Percentiles rank a stretch among this genome's conserved stretches.
phyloP scores from a whole-genome alignment of 306 rosid species.

The Cucurbita pepo region DNA sequence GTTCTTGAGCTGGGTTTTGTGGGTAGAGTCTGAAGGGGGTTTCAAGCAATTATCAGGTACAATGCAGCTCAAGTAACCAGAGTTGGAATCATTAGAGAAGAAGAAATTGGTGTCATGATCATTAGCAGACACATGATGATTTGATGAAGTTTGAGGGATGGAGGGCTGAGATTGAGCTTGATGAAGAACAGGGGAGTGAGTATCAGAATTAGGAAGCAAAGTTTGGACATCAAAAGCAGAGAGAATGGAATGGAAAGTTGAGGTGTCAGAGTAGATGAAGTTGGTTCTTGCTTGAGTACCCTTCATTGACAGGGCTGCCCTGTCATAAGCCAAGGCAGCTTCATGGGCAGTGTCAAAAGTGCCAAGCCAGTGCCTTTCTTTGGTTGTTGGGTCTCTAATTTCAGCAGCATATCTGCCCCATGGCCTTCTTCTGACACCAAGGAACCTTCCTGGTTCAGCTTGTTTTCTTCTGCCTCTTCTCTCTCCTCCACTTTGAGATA shows the following conservation, averaged over 20 bases:
- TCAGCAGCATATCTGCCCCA: constrained; percentile 99
- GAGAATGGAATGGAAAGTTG: constrained; percentile 47
- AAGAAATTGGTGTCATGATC: constrained; percentile 27
- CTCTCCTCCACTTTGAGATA: constrained; percentile 31
- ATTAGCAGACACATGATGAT: background rate
- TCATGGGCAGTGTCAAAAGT: constrained; percentile 99
- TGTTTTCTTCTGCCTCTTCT: constrained; percentile 80
- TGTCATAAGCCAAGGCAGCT: constrained; percentile 99
- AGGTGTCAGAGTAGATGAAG: constrained; percentile 64
- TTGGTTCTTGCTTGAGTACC: constrained; percentile 94
- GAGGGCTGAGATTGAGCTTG: constrained; percentile 14
- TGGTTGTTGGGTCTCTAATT: constrained; percentile 90
- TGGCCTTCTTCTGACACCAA: constrained; percentile 83
- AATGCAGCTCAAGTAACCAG: constrained; percentile 87
- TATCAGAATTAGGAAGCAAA: too few species aligned
- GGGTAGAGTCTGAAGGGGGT: constrained; percentile 25
- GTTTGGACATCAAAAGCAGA: constrained; percentile 41
- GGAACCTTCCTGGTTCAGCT: constrained; percentile 83
- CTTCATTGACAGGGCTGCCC: constrained; percentile 96
- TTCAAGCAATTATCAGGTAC: constrained; percentile 86
- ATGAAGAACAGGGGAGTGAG: background rate
- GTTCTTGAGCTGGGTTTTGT: constrained; percentile 8
- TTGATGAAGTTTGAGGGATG: constrained; percentile 2
- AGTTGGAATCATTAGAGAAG: constrained; percentile 46
- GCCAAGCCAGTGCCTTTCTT: constrained; percentile 98